Percentiles rank a stretch among this genome's conserved stretches.
phyloP scores from a whole-genome alignment of 2,329 filamentous ascomycete genomes.

The Aspergillus sp. region DNA sequence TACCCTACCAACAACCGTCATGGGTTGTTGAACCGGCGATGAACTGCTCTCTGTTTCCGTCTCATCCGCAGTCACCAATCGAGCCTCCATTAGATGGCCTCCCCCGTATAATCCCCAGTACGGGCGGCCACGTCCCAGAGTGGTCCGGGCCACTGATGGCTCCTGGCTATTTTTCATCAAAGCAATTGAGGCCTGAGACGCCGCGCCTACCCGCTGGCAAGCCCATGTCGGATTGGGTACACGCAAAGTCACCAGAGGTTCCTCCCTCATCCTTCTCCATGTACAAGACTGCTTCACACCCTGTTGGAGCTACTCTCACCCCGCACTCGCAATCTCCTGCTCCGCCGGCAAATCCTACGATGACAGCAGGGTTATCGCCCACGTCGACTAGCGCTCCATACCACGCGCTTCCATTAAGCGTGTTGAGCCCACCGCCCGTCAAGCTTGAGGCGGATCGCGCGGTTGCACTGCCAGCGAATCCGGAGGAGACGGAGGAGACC shows the following conservation, averaged over 20 bases:
- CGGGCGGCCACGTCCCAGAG: conserved; percentile 7
- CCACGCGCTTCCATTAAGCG: conserved; percentile 16
- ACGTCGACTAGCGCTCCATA: conserved; percentile 24
- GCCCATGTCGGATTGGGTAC: conserved; percentile 15
- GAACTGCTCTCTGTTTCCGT: conserved; percentile 14
- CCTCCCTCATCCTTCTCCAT: conserved; percentile 1
- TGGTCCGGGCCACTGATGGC: conserved; percentile 14
- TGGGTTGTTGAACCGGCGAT: conserved; percentile 14
- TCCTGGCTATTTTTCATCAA: conserved; percentile 14
- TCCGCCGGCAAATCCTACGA: neutral
- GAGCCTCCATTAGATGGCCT: conserved; percentile 7
- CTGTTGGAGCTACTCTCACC: conserved; percentile 8
- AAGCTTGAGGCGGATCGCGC: conserved; percentile 16
- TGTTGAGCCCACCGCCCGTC: conserved; percentile 11
- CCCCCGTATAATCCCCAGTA: conserved; percentile 13
- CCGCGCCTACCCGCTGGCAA: conserved; percentile 10
- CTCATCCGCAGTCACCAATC: conserved; percentile 8
- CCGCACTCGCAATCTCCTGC: conserved; percentile 1
- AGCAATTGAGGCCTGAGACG: conserved; percentile 13
- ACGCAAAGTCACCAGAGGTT: conserved; percentile 4
- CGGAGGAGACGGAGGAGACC: conserved; percentile 25
- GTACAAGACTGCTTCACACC: conserved; percentile 9
- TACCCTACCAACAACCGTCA: conserved; percentile 18
- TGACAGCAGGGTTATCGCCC: conserved; percentile 17
- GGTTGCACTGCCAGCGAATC: conserved; percentile 23